Conservation (phyloP, 2,329 filamentous ascomycete species). For the Sporothrix globosa region DNA sequence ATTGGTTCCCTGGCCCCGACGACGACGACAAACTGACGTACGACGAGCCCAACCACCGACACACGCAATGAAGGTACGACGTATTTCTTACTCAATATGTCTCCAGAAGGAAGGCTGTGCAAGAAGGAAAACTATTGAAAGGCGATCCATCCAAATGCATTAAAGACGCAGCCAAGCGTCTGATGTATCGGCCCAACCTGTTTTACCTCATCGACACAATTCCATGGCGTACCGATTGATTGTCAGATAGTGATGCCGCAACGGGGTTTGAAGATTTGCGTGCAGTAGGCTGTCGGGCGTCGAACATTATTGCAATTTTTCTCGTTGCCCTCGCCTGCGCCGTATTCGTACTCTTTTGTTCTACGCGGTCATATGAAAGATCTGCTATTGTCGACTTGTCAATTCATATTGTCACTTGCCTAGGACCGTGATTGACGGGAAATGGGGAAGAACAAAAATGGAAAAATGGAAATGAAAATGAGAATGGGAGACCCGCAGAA, state of each 20-base stretch:
- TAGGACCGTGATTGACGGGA: background rate
- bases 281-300: background rate
- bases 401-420: conserved; percentile 5
- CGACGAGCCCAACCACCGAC: background rate
- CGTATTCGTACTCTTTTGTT: background rate
- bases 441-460: background rate
- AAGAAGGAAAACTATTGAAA: background rate
- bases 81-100: background rate
- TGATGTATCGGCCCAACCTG: too few relatives aligned
- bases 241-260: conserved; percentile 2
- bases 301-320: background rate
- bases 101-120: conserved; percentile 23
- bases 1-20: too few relatives aligned
- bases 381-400: background rate
- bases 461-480: background rate
- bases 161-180: background rate
- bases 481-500: background rate
- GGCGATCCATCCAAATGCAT: conserved; percentile 7
- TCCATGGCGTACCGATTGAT: conserved; percentile 6
- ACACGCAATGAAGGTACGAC: background rate
- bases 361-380: background rate
- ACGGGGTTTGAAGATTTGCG: background rate
- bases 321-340: background rate
- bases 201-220: background rate
- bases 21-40: background rate